A percentile compares a stretch with the other conserved stretches of the same genome.
Conservation (phyloP, 2,329 filamentous ascomycete species). For the Ophioceras dolichostomum region DNA sequence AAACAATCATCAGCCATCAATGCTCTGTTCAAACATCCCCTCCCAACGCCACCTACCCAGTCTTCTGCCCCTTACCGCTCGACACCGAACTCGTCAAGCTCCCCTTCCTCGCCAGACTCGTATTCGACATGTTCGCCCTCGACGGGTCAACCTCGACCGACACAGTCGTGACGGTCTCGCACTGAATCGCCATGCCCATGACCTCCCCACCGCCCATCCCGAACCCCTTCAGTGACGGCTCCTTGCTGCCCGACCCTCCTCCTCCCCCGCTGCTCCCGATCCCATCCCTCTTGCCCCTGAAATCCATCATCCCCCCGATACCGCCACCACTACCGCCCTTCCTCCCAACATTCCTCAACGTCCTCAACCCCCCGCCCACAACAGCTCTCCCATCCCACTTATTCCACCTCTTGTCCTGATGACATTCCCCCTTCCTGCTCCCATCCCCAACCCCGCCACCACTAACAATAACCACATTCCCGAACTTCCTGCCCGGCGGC, state of each 20-base stretch:
- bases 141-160: constrained; percentile 22
- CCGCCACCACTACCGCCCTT: constrained; percentile 5
- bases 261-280: constrained; percentile 4
- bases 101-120: constrained; percentile 6
- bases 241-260: constrained; percentile 7
- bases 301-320: no score
- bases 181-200: constrained; percentile 24
- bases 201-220: constrained; percentile 11
- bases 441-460: constrained; percentile 10
- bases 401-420: constrained; percentile 28
- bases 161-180: constrained; percentile 29
- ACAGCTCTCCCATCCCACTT: constrained; percentile 24
- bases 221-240: constrained; percentile 16
- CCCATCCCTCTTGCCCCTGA: constrained; percentile 4
- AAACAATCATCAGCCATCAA: no score
- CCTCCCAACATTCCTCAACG: constrained; percentile 14
- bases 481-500: constrained; percentile 21
- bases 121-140: constrained; percentile 11
- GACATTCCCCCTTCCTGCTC: constrained; percentile 16
- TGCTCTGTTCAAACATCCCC: no score
- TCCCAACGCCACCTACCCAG: no score
- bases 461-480: constrained; percentile 25
- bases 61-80: no score
- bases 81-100: neutral
- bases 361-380: constrained; percentile 14